Percentiles rank a stretch among this genome's conserved stretches.
Conservation (phyloP, 441 rosid genomes). For the Hura crepitans region DNA sequence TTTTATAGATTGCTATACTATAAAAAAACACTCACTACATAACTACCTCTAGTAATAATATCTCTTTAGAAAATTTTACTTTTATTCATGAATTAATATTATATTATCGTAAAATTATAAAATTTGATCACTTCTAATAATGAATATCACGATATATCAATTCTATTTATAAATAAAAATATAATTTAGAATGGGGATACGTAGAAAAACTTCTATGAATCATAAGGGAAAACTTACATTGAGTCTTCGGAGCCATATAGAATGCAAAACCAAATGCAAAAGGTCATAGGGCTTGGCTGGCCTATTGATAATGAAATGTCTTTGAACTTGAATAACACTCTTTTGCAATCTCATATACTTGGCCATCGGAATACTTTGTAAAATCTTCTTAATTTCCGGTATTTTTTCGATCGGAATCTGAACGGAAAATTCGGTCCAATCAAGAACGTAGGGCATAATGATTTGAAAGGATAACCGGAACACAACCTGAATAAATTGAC, state of each 20-base stretch:
- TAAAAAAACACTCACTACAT: too few species aligned
- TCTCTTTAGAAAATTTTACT: too few species aligned
- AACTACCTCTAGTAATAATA: too few species aligned
- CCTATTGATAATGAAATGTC: conserved; percentile 63
- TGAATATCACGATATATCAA: too few species aligned
- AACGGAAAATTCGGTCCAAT: conserved; percentile 61
- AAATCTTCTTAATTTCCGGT: conserved; percentile 51
- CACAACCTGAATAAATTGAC: conserved; percentile 54
- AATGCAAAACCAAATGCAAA: conserved; percentile 69
- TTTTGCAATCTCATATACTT: conserved; percentile 47
- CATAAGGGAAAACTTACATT: conserved; percentile 30
- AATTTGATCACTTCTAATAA: too few species aligned
- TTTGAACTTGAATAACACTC: conserved; percentile 47
- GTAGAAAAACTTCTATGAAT: background rate
- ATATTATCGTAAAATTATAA: too few species aligned
- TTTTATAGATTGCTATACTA: too few species aligned
- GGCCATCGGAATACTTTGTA: conserved; percentile 32
- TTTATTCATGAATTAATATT: too few species aligned
- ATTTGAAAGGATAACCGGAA: conserved; percentile 74
- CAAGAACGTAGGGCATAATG: conserved; percentile 57
- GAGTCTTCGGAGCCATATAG: conserved; percentile 77
- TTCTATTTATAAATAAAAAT: too few species aligned
- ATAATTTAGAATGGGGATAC: background rate
- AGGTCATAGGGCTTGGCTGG: conserved; percentile 66
- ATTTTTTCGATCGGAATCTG: conserved; percentile 48